Percentiles rank a stretch among this genome's conserved stretches.
These are phyloP conservation scores for Thecaphora thlaspeos DNA, from an alignment of 1,284 basidiomycete genomes.

Conservation along the genomic window DNA sequence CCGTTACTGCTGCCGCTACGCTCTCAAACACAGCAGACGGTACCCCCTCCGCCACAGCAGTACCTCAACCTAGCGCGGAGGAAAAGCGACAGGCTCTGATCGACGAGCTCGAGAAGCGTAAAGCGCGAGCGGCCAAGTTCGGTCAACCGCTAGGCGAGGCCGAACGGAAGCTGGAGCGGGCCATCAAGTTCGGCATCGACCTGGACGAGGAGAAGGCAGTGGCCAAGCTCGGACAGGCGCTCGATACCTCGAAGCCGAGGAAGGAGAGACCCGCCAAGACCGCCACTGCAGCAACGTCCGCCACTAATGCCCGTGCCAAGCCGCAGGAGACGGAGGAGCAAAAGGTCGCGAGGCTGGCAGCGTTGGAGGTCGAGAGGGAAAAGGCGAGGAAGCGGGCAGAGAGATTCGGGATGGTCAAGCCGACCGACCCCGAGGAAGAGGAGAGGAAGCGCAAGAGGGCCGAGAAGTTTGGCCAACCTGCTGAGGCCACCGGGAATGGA, in stretches of 20 bases:
- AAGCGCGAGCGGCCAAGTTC: conserved; percentile 47
- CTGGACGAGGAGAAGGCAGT: conserved; percentile 15
- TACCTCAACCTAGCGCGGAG: conserved; percentile 11
- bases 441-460: conserved; percentile 34
- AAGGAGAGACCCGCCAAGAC: not conserved
- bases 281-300: not conserved
- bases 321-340: conserved; percentile 25
- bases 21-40: not conserved
- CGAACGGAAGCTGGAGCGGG: conserved; percentile 46
- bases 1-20: conserved; percentile 3
- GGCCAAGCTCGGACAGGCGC: conserved; percentile 15
- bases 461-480: conserved; percentile 6
- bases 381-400: conserved; percentile 38
- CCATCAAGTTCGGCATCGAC: conserved; percentile 50
- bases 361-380: conserved; percentile 30
- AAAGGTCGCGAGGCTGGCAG: conserved; percentile 12
- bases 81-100: conserved; percentile 32
- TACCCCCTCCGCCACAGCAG: conserved; percentile 1
- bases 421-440: conserved; percentile 14
- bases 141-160: conserved; percentile 44
- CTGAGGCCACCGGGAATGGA: not conserved
- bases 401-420: conserved; percentile 35
- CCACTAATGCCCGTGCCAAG: conserved; percentile 2
- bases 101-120: conserved; percentile 50
- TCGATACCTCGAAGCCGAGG: conserved; percentile 7